phyloP scores from a whole-genome alignment of 169 alveolate genomes.

The Cyclospora cayetanensis region DNA sequence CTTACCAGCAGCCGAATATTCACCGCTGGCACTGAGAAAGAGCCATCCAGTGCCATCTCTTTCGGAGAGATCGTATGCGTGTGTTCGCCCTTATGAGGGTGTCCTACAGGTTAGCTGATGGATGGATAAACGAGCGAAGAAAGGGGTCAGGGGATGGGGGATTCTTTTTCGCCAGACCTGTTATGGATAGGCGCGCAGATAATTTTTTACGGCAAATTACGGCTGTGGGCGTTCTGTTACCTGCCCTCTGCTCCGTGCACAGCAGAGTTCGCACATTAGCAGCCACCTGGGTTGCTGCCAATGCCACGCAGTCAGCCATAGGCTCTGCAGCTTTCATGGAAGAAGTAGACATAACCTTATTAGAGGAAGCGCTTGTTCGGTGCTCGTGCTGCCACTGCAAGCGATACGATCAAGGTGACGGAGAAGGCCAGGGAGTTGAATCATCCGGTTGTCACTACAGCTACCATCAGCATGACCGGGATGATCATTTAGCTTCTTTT shows the following conservation, averaged over 20 bases:
- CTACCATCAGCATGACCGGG: too few relatives aligned
- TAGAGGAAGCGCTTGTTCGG: constrained; percentile 10
- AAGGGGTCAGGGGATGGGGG: constrained; percentile 41
- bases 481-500: not conserved
- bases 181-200: constrained; percentile 7
- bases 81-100: too few relatives aligned
- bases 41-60: too few relatives aligned
- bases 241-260: constrained; percentile 48
- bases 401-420: not conserved
- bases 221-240: constrained; percentile 47
- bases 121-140: constrained; percentile 69
- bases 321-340: constrained; percentile 49
- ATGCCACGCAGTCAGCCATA: constrained; percentile 37
- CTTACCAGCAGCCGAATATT: too few relatives aligned
- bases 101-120: constrained; percentile 51
- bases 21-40: too few relatives aligned
- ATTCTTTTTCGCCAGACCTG: constrained; percentile 13
- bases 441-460: too few relatives aligned
- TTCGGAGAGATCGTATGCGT: too few relatives aligned
- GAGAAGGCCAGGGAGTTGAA: not conserved
- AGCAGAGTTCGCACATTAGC: constrained; percentile 33
- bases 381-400: constrained; percentile 47
- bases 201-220: constrained; percentile 16
- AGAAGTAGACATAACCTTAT: constrained; percentile 35
- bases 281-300: constrained; percentile 58